Base-by-base conservation (phyloP, 2,329 filamentous ascomycete genomes). In the Penicillium sp. region DNA sequence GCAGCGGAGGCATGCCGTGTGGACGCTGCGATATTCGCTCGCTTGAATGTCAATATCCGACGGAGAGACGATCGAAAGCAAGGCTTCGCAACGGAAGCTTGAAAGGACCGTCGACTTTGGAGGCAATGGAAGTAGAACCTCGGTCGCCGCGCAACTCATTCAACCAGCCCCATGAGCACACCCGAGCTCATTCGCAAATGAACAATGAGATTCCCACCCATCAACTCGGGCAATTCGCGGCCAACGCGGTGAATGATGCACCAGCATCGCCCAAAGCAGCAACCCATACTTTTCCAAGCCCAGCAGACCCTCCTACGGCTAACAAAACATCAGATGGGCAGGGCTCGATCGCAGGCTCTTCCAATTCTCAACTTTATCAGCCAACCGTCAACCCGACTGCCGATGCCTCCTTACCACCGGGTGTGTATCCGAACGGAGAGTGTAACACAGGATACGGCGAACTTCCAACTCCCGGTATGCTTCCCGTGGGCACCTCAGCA, bases 11-110 rank as follows among this genome's bases (percentile, higher is more conserved):
- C 14, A 64, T 60, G 7, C 74, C 75, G 46, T 78, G 75, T 57
- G 65, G 67, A 40, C 72, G 76, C 18, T 78, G 76, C 59, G 71
- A 70, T 43, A 67, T 66, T 56, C 73, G 76, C 33, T 71, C 70
- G 18, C 69, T 78, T 16, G 70, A 71, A 41, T 78, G 76, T 33
- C 67, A 73, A 54, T 78, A 78, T 54, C 76, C 76, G 14, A 78
- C 75, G 4, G 71, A 77, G 52, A 63, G 74, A 61, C 71, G 73
- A 16, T 74, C 73, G 4, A 76, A 75, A 64, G 63, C 66, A 1
- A 74, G 69, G 55, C 54, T 54, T 19, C 61, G 64, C 39, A 65
- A 67, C 53, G 61, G 63, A 36, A 46, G 46, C 7, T 50, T 50
- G 1, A 62, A 61, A 14, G 44, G 56, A 27, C 19, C 41, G 14